phyloP scores from a whole-genome alignment of 176 grass and related monocot species.

The Avena insularis region DNA sequence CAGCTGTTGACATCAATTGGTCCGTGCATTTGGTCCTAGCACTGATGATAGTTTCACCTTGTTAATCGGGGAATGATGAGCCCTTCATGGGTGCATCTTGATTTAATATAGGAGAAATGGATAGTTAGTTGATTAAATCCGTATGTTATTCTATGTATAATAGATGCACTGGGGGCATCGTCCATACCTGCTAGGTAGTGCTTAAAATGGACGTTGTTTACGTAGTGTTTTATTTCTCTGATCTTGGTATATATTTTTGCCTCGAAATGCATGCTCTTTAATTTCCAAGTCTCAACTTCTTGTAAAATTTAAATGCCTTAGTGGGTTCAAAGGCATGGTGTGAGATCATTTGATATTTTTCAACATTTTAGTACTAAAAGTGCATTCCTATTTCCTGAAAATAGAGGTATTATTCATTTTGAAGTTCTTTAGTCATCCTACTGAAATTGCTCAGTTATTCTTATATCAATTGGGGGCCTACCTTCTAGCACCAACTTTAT shows the following conservation, averaged over 20 bases:
- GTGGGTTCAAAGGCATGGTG: neutral
- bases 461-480: constrained; percentile 70
- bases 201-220: no score
- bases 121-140: no score
- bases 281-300: neutral
- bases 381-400: neutral
- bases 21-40: no score
- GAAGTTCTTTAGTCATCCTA: neutral
- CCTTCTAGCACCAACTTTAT: constrained; percentile 80
- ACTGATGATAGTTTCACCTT: no score
- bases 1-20: no score
- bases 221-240: neutral
- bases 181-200: no score
- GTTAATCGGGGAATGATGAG: no score
- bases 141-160: no score
- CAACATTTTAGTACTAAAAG: neutral
- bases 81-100: no score
- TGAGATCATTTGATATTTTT: neutral
- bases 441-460: constrained; percentile 6
- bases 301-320: no score
- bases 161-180: no score
- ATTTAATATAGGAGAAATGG: no score
- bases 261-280: neutral
- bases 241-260: neutral
- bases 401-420: neutral